Evolutionary conservation across 495 filamentous ascomycete species (phyloP).

Genomic region (Podospora tetraspora): DNA sequence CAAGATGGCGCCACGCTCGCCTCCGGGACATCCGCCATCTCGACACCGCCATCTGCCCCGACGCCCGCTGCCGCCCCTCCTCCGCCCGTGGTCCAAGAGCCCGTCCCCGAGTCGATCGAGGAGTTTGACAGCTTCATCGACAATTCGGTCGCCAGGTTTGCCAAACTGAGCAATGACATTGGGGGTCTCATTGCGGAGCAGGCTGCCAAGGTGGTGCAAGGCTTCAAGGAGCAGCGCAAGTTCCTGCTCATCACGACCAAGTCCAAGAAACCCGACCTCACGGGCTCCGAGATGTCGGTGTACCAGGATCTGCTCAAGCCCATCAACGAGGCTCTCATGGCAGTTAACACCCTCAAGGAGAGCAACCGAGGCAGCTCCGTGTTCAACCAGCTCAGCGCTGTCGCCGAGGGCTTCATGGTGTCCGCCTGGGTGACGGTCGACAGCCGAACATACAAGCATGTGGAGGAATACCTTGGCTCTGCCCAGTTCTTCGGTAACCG

Average conservation of each 20-base stretch:
- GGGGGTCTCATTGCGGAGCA: slow-evolving; percentile 72
- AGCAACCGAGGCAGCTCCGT: slow-evolving; percentile 63
- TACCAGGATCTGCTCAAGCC: slow-evolving; percentile 62
- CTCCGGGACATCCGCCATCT: slow-evolving; percentile 19
- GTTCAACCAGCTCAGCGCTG: slow-evolving; percentile 73
- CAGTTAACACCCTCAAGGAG: slow-evolving; percentile 72
- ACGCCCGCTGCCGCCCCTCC: slow-evolving; percentile 25
- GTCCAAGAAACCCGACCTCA: slow-evolving; percentile 81
- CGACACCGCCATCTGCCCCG: slow-evolving; percentile 18
- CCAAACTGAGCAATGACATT: slow-evolving; percentile 68
- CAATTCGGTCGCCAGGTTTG: slow-evolving; percentile 69
- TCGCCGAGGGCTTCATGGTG: slow-evolving; percentile 82
- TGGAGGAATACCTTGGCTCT: slow-evolving; percentile 69
- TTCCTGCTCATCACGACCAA: slow-evolving; percentile 85
- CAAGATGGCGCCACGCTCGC: slow-evolving; percentile 32
- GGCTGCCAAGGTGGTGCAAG: slow-evolving; percentile 39
- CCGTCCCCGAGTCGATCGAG: slow-evolving; percentile 69
- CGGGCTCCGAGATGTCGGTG: slow-evolving; percentile 62
- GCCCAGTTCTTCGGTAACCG: slow-evolving; percentile 90
- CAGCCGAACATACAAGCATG: slow-evolving; percentile 71
- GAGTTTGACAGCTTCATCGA: slow-evolving; percentile 81
- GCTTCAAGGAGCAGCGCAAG: slow-evolving; percentile 76
- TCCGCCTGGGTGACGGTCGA: slow-evolving; percentile 82
- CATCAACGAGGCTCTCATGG: slow-evolving; percentile 70
- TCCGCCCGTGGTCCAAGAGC: slow-evolving; percentile 36